Conservation (phyloP, 2,329 filamentous ascomycete species). For the Blastomyces silverae region DNA sequence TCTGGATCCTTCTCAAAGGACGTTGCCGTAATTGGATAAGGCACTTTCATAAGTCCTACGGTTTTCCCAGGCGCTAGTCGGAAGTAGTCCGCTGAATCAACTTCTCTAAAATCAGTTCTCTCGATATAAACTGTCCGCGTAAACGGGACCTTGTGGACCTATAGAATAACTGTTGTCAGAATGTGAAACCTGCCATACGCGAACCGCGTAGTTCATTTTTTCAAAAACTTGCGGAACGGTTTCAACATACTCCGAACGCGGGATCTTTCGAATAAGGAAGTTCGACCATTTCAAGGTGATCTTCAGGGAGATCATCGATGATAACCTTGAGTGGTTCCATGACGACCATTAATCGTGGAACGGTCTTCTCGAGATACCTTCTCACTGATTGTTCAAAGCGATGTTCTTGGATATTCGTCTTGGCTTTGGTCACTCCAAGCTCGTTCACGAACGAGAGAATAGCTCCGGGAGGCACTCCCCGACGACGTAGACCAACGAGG, state of each 20-base stretch:
- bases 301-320: conserved; percentile 59
- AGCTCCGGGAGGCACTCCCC: conserved; percentile 80
- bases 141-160: conserved; percentile 52
- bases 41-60: conserved; percentile 65
- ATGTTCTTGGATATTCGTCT: conserved; percentile 68
- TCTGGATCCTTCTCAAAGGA: conserved; percentile 60
- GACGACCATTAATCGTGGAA: conserved; percentile 82
- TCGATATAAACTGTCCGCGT: conserved; percentile 82
- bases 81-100: conserved; percentile 67
- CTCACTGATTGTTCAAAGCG: conserved; percentile 83
- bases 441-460: conserved; percentile 87
- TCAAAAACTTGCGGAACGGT: neutral
- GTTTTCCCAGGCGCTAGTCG: conserved; percentile 67
- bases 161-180: conserved; percentile 1
- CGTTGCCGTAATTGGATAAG: conserved; percentile 61
- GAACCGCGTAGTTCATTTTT: conserved; percentile 23
- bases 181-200: neutral
- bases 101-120: conserved; percentile 67
- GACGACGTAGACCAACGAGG: conserved; percentile 71
- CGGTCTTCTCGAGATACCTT: conserved; percentile 77
- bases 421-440: conserved; percentile 78
- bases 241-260: conserved; percentile 34
- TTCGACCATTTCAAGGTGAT: conserved; percentile 57
- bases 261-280: conserved; percentile 77
- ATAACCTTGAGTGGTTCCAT: conserved; percentile 76